phyloP scores from a whole-genome alignment of 1,139 yeast genomes.

The Debaryomyces sp. region DNA sequence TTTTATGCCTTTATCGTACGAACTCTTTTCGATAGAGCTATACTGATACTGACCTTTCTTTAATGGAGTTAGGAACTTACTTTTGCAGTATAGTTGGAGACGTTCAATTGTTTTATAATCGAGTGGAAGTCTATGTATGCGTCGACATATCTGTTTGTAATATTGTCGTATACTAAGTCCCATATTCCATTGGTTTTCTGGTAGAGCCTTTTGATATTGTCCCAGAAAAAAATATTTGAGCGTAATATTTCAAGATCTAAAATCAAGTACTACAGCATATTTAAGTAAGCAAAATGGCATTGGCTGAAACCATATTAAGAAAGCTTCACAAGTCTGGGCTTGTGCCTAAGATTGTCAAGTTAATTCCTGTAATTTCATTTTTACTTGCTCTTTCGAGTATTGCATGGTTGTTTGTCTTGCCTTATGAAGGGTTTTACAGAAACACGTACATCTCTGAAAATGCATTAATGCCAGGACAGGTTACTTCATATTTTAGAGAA shows the following conservation, averaged over 20 bases:
- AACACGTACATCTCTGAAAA: conserved; percentile 90
- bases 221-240: conserved; percentile 2
- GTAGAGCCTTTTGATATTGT: not conserved
- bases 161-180: not conserved
- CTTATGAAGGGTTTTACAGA: conserved; percentile 81
- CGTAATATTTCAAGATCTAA: not conserved
- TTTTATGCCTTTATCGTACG: conserved; percentile 12
- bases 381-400: conserved; percentile 62
- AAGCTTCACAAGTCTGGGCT: conserved; percentile 59
- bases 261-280: not conserved
- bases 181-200: not conserved
- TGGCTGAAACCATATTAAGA: conserved; percentile 57
- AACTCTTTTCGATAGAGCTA: conserved; percentile 14
- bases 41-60: conserved; percentile 7
- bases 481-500: conserved; percentile 87
- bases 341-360: conserved; percentile 55
- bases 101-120: conserved; percentile 2
- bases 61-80: conserved; percentile 11
- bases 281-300: conserved; percentile 47
- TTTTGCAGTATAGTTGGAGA: conserved; percentile 6
- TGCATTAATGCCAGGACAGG: conserved; percentile 97
- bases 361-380: conserved; percentile 66
- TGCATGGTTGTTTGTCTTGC: conserved; percentile 68
- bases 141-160: conserved; percentile 22
- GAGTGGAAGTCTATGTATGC: conserved; percentile 23